phyloP scores from a whole-genome alignment of 768 basidiomycete species.

The Crepidotus variabilis region DNA sequence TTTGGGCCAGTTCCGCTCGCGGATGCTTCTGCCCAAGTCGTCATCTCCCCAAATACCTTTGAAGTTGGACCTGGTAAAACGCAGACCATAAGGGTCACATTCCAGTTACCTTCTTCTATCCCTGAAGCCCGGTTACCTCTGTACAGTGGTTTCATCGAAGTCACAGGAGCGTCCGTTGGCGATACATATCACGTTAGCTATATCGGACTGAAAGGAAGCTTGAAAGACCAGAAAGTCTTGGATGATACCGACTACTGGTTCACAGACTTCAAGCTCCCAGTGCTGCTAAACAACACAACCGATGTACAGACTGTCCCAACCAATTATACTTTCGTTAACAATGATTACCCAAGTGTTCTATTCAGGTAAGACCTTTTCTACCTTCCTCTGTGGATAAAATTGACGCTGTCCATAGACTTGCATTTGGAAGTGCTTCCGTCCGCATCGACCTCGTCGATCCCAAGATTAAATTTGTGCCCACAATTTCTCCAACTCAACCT shows the following conservation, averaged over 20 bases:
- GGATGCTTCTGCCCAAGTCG: slow-evolving; percentile 37
- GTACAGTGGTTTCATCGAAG: slow-evolving; percentile 56
- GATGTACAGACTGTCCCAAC: slow-evolving; percentile 32
- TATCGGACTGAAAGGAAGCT: slow-evolving; percentile 34
- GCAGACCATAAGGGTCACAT: slow-evolving; percentile 34
- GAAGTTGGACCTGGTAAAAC: slow-evolving; percentile 38
- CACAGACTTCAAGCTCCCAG: slow-evolving; percentile 34
- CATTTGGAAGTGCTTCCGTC: slow-evolving; percentile 46
- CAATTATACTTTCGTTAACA: slow-evolving; percentile 44
- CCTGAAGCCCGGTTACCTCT: slow-evolving; percentile 47
- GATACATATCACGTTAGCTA: slow-evolving; percentile 42
- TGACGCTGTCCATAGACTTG: slow-evolving; percentile 19
- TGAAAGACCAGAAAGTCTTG: slow-evolving; percentile 46
- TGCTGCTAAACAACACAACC: slow-evolving; percentile 34
- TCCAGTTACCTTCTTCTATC: slow-evolving; percentile 39
- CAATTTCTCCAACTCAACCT: slow-evolving; percentile 6
- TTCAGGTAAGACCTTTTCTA: slow-evolving; percentile 22
- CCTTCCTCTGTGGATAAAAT: background rate
- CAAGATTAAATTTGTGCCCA: slow-evolving; percentile 35
- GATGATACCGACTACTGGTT: slow-evolving; percentile 48
- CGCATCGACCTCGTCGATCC: slow-evolving; percentile 46
- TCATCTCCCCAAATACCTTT: slow-evolving; percentile 39
- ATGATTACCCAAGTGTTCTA: slow-evolving; percentile 35
- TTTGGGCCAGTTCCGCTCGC: slow-evolving; percentile 48
- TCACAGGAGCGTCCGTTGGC: slow-evolving; percentile 24